phyloP scores from a whole-genome alignment of 352 stramenopile genomes.

The Globisporangium cederbergense region DNA sequence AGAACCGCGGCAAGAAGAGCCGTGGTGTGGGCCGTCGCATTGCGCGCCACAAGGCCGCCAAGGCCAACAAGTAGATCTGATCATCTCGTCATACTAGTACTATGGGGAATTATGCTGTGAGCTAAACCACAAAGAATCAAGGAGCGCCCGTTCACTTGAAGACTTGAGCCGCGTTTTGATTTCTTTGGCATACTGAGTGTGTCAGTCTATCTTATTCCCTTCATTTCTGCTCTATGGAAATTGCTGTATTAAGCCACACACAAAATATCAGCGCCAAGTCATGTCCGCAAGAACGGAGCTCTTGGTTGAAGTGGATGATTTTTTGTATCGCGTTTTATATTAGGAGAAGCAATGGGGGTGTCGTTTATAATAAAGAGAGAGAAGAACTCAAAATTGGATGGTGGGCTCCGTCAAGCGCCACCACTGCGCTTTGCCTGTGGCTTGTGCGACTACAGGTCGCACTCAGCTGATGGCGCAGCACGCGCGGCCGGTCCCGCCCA shows the following conservation, averaged over 20 bases:
- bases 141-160: constrained; percentile 9
- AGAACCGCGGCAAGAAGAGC: constrained; percentile 99
- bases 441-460: neutral
- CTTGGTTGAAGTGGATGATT: neutral
- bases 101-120: constrained; percentile 24
- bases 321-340: constrained; percentile 1
- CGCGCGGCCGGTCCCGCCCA: constrained; percentile 26
- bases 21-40: constrained; percentile 97
- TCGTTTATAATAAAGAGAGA: constrained; percentile 3
- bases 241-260: neutral
- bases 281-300: neutral
- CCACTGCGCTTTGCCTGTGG: neutral
- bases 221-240: neutral
- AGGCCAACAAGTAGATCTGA: constrained; percentile 92
- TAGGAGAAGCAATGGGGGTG: neutral
- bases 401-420: neutral
- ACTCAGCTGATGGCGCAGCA: constrained; percentile 50
- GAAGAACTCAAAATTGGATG: constrained; percentile 9
- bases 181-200: neutral
- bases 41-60: constrained; percentile 98
- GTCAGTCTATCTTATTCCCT: neutral
- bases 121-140: constrained; percentile 21
- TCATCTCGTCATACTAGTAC: constrained; percentile 22
- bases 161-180: neutral
- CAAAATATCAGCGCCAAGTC: neutral